Base-by-base conservation (phyloP, 2,329 filamentous ascomycete genomes). In the Akanthomyces lecanii region DNA sequence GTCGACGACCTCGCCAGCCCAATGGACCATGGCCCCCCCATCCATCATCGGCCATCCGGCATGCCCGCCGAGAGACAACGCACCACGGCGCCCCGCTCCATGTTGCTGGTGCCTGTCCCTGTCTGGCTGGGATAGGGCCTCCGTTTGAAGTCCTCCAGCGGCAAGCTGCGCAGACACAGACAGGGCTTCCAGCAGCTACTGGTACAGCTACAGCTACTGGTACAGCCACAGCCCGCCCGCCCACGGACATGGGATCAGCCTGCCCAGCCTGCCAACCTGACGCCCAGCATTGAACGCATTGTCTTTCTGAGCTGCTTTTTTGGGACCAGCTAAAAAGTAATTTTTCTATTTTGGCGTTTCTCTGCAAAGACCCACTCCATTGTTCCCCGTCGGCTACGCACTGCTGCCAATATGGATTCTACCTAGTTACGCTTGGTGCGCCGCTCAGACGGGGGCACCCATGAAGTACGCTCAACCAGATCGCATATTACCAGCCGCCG, bases 21-120 rank as follows among this genome's bases (percentile, higher is more conserved):
- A 59, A 59, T 59, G 30, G 4, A 12, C 40, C 48, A 21, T 21
- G 21, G 21, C 21, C 21, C 21, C 21, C 58, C 38, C 33, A 36
- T 54, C 48, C 48, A 45, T 45, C 40, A 45, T 61, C 50, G 40
- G 38, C 58, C 40, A n/a, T 40, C 21, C 58, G 58, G 50, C 50
- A 53, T 54, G 48, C 8, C 58, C 58, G 57, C 57, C 23, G 45
- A 59, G 45, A 42, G 45, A 59, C 55, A 58, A 40, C 54, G 54
- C 54, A 47, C 7, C 11, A 21, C 16, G 14, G 40, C 28, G 54
- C 44, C 44, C 55, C 55, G 28, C 42, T 18, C 28, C n/a, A 16
- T n/a, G 55, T 30, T 18, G 52, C 42, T 47, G 42, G 18, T 16
- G 16, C 55, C n/a, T 47, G 30, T 30, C 28, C 28, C 28, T 30